Evolutionary conservation across 495 filamentous ascomycete genomes (phyloP), one percentile per base, ranked within the genome.

Genomic region (Xylaria intraflava): DNA sequence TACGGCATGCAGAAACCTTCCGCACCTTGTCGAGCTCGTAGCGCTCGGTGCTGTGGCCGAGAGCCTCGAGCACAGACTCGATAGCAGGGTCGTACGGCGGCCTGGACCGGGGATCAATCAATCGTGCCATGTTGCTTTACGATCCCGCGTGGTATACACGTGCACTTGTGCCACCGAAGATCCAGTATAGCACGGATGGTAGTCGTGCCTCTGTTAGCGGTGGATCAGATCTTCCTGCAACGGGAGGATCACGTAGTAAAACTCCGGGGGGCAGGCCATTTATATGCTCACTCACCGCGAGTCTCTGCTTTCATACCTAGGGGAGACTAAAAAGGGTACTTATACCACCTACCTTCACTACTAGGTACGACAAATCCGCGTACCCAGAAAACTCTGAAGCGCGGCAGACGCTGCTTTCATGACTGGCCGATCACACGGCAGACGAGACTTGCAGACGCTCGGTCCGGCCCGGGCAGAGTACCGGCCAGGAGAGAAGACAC

Each of bases 21-120:
- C 64, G 59, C 46, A 66, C 58, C 38, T 50, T 59, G 31, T 66
- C 64, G 26, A 66, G 58, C 51, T 66, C 64, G 39, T 66, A 66
- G 33, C 51, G 45, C 38, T 66, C 64, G 2, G 64, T 58, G 26
- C 54, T 54, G 7, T 54, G 53, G 11, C 58, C 61, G 11, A 66
- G 54, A 11, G 61, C 59, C 23, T 58, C 55, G 24, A 60, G 54
- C 20, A 66, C 52, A 17, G 51, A 41, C 14, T 61, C 53, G 55
- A 66, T 66, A 53, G 60, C 61, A 40, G 54, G 46, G 23, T 66
- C 64, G 45, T 66, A 66, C 6, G 64, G 64, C 10, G 64, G 64
- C 58, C 64, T 64, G 51, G 64, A 56, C 54, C 56, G 53, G 54
- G 58, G 64, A 53, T 64, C 58, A 47, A 61, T 54, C 33, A 56